phyloP scores from a whole-genome alignment of 148 eudicot species.

The Cornus florida region DNA sequence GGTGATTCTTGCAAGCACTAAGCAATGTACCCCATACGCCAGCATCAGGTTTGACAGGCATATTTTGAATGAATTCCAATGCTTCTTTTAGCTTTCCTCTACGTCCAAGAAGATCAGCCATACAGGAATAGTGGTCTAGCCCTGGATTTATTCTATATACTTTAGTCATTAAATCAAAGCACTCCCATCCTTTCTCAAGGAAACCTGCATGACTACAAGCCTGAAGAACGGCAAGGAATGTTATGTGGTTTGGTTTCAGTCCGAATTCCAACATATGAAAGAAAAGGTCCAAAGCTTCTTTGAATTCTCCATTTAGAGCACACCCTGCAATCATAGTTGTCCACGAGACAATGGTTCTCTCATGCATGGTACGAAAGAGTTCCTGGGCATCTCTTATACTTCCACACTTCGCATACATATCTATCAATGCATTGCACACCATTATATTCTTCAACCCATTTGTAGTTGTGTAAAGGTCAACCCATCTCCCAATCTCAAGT shows the following conservation, averaged over 20 bases:
- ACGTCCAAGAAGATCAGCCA: constrained; percentile 76
- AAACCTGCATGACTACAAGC: constrained; percentile 72
- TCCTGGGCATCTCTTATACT: constrained; percentile 37
- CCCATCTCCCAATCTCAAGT: constrained; percentile 63
- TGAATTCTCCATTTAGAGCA: constrained; percentile 56
- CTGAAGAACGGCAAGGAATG: constrained; percentile 67
- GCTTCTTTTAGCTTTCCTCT: constrained; percentile 61
- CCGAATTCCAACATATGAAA: constrained; percentile 38
- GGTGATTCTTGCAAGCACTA: constrained; percentile 57
- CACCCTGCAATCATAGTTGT: constrained; percentile 58
- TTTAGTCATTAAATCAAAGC: constrained; percentile 48
- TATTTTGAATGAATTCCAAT: constrained; percentile 38
- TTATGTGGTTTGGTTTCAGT: constrained; percentile 53
- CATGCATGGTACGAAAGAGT: constrained; percentile 46
- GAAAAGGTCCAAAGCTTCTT: constrained; percentile 49
- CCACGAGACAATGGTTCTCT: constrained; percentile 59
- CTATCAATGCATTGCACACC: constrained; percentile 53
- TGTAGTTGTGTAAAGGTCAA: constrained; percentile 36
- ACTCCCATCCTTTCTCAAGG: constrained; percentile 57
- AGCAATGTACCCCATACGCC: constrained; percentile 74
- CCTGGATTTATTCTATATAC: constrained; percentile 41
- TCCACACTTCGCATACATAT: constrained; percentile 77
- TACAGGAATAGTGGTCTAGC: constrained; percentile 63
- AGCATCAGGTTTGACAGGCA: constrained; percentile 56
- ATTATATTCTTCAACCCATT: constrained; percentile 34